A percentile compares a stretch with the other conserved stretches of the same genome.
Evolutionary conservation across 148 eudicot species (phyloP).

Genomic region (Dianthus caryophyllus): DNA sequence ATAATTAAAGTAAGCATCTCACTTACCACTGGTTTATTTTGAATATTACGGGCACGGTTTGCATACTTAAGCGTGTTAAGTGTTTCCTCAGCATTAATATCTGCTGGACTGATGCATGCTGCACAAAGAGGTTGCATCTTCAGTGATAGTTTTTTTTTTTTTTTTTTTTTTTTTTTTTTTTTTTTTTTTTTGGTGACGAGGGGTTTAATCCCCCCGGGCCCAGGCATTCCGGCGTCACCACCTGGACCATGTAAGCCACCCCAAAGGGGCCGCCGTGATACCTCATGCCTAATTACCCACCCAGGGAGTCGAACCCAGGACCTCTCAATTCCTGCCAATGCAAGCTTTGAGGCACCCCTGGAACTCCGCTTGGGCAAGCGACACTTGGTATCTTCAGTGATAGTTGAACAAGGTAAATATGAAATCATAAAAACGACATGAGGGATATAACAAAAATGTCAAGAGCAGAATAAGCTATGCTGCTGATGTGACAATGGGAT

Average conservation of each 20-base stretch:
- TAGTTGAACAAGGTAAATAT: neutral
- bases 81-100: conserved; percentile 97
- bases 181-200: no score
- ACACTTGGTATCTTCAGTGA: conserved; percentile 14
- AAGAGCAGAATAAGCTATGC: neutral
- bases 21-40: conserved; percentile 94
- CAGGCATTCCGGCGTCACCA: no score
- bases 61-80: conserved; percentile 99
- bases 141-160: neutral
- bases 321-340: no score
- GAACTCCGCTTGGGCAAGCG: no score
- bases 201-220: no score
- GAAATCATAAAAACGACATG: neutral
- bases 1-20: neutral
- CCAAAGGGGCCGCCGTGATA: no score
- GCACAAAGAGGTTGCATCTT: conserved; percentile 26
- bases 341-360: no score
- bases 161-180: no score
- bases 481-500: conserved; percentile 1
- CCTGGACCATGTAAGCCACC: no score
- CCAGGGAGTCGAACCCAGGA: no score
- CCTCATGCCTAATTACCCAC: no score
- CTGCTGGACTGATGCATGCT: conserved; percentile 99
- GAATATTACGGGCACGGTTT: conserved; percentile 96
- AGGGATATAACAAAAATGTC: conserved; percentile 1